Evolutionary conservation across 768 basidiomycete species (phyloP).

Genomic region (Leccinum aurantiacum): DNA sequence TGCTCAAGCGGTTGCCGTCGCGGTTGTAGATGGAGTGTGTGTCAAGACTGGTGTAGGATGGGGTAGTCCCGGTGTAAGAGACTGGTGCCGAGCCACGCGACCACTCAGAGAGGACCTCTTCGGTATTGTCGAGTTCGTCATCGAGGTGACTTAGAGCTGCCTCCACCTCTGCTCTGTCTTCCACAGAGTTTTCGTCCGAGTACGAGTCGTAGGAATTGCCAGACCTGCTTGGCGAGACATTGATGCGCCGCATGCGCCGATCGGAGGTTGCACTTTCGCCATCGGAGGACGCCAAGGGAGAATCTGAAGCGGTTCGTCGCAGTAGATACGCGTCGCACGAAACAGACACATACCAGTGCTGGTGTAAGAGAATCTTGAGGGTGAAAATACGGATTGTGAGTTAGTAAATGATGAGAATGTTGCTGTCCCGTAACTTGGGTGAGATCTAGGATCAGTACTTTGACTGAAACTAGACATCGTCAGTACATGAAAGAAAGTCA

Average conservation of each 20-base stretch:
- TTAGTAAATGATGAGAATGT: constrained; percentile 53
- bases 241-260: constrained; percentile 50
- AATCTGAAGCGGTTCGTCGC: constrained; percentile 33
- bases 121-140: constrained; percentile 62
- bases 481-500: constrained; percentile 32
- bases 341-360: constrained; percentile 46
- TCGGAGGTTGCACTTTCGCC: constrained; percentile 45
- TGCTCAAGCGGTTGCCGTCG: constrained; percentile 58
- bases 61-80: constrained; percentile 34
- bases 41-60: constrained; percentile 38
- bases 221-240: constrained; percentile 51
- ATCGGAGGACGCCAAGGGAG: constrained; percentile 49
- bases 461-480: constrained; percentile 42
- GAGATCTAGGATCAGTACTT: constrained; percentile 55
- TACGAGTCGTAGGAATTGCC: constrained; percentile 48
- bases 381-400: constrained; percentile 55
- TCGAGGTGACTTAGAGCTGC: constrained; percentile 65
- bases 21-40: constrained; percentile 40
- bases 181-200: constrained; percentile 52
- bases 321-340: not conserved
- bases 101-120: constrained; percentile 68
- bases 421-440: constrained; percentile 55
- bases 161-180: constrained; percentile 59
- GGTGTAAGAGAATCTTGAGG: constrained; percentile 59
- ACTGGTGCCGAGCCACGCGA: constrained; percentile 42